Evolutionary conservation across 805 yeast species (phyloP).

Genomic region (Clavispora asparagi): DNA sequence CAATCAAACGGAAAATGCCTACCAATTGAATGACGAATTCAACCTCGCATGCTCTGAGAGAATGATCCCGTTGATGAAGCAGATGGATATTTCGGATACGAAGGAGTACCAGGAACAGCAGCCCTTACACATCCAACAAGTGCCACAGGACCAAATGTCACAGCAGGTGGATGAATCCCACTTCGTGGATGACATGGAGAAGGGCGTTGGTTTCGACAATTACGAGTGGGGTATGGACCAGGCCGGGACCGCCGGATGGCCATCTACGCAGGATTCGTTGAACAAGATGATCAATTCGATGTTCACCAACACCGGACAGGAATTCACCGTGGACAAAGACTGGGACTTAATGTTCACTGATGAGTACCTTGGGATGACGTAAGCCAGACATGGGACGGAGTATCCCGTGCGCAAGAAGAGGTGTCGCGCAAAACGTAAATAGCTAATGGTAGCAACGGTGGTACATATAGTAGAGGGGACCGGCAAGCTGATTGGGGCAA

Average conservation of each 20-base stretch:
- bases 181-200: background rate
- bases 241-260: background rate
- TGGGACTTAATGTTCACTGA: background rate
- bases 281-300: slow-evolving; percentile 3
- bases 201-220: background rate
- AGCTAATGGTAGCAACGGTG: too few species aligned
- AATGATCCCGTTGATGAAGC: background rate
- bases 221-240: background rate
- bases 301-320: slow-evolving; percentile 12
- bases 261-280: background rate
- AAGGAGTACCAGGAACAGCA: background rate
- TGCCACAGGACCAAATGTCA: background rate
- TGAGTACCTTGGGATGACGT: slow-evolving; percentile 1
- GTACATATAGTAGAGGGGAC: too few species aligned
- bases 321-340: slow-evolving; percentile 2
- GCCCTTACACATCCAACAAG: too few species aligned
- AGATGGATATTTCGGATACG: background rate
- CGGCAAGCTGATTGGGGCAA: too few species aligned
- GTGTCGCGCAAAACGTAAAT: too few species aligned
- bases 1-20: background rate
- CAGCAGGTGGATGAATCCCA: background rate
- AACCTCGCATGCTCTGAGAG: background rate
- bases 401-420: too few species aligned
- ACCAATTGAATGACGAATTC: background rate
- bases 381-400: background rate